Conservation (phyloP, 1,284 basidiomycete species). For the Testicularia cyperi region DNA sequence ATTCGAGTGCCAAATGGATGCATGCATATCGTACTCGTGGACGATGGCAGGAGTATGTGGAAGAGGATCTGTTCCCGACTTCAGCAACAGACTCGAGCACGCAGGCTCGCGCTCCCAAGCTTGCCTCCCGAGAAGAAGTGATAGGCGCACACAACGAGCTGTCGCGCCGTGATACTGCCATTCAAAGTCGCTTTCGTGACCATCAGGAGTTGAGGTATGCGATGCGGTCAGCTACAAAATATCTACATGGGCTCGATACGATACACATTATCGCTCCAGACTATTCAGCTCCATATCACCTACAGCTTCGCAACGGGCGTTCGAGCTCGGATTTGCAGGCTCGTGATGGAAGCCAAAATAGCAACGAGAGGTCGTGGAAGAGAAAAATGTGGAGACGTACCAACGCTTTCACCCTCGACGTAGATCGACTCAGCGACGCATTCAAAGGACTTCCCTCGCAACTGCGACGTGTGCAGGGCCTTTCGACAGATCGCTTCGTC, state of each 20-base stretch:
- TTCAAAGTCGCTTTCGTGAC: constrained; percentile 39
- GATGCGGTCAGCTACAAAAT: constrained; percentile 23
- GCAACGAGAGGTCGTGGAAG: not conserved
- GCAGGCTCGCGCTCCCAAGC: not conserved
- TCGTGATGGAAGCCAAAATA: not conserved
- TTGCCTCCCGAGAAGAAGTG: not conserved
- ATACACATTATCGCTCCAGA: constrained; percentile 44
- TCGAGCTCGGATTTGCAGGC: too few species aligned
- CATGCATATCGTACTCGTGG: constrained; percentile 18
- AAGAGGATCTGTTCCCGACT: constrained; percentile 24
- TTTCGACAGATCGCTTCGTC: constrained; percentile 27
- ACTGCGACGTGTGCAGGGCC: constrained; percentile 20
- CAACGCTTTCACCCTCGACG: constrained; percentile 12
- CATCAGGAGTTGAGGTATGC: constrained; percentile 42
- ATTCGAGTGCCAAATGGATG: constrained; percentile 22
- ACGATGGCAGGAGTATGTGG: constrained; percentile 29
- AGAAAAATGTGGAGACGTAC: not conserved
- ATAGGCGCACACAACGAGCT: not conserved
- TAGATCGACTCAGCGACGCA: constrained; percentile 8
- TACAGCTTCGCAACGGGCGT: constrained; percentile 26
- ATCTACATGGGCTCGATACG: constrained; percentile 23
- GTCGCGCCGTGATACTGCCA: not conserved
- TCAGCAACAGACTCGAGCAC: not conserved
- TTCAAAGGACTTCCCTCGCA: constrained; percentile 30
- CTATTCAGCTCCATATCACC: constrained; percentile 33